Evolutionary conservation across 345 rosid species (phyloP).

Genomic region (Arabis alpina): DNA sequence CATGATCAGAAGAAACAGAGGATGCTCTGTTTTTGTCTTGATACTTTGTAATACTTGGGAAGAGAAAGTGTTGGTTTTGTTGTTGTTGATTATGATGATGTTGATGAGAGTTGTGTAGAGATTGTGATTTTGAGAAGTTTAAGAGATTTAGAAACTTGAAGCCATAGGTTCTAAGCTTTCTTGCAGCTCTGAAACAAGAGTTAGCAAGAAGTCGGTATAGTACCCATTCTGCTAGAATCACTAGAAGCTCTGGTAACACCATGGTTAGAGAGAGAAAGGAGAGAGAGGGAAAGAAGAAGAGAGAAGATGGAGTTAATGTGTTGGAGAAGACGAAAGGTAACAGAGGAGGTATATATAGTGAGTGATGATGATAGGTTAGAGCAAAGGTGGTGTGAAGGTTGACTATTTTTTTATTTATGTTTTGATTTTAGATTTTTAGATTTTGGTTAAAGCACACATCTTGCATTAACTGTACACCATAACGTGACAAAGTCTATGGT

Average conservation of each 20-base stretch:
- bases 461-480: conserved; percentile 40
- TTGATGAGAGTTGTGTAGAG: conserved; percentile 24
- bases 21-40: conserved; percentile 40
- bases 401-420: conserved; percentile 14
- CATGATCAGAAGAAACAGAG: conserved; percentile 40
- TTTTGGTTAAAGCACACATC: conserved; percentile 40
- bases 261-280: conserved; percentile 35
- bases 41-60: conserved; percentile 49
- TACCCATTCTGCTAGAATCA: conserved; percentile 64
- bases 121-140: conserved; percentile 28
- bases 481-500: conserved; percentile 32
- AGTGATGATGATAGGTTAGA: conserved; percentile 36
- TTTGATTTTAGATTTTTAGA: background rate
- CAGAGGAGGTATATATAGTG: conserved; percentile 32
- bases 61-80: conserved; percentile 23
- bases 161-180: conserved; percentile 63
- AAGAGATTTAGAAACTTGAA: conserved; percentile 49
- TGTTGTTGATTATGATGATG: conserved; percentile 10
- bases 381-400: conserved; percentile 46
- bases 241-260: conserved; percentile 58
- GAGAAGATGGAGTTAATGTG: conserved; percentile 25
- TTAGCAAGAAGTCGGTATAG: conserved; percentile 61
- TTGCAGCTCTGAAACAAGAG: conserved; percentile 67
- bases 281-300: background rate
- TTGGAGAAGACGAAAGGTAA: conserved; percentile 26